Base-by-base conservation (phyloP, 192 early-diverging fungal genomes). In the Cladochytrium replicatum region DNA sequence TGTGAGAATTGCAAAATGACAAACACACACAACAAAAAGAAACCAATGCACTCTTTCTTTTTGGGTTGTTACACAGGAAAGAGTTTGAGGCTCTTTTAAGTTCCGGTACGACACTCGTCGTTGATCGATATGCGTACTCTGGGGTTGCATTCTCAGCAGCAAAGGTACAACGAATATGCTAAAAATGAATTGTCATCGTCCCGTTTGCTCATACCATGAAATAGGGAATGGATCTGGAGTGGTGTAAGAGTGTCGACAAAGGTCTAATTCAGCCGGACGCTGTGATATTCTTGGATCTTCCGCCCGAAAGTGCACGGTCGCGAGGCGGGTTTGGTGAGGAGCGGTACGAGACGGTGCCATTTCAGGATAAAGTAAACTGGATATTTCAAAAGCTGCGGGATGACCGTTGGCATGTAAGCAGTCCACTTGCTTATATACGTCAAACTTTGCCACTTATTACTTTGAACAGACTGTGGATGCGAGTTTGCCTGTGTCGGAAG, bases 91-190 rank as follows among this genome's bases (percentile, higher is more conserved):
- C 8, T 17, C 32, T 27, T 59, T 4, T 28, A 46, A 29, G 17
- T 62, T 11, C 38, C 25, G 95, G 93, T 6, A 83, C 57, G 0
- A 84, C 86, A 3, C 57, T 93, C 7, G 66, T 99, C 2, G 84
- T 93, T 1, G 96, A 97, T 64, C 74, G 96, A 32, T 99, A 99
- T 63, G 88, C 91, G 0, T 97, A 89, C 54, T 96, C 93, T 0
- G 96, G 96, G 6, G 86, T 91, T 4, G 89, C 88, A 1, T 99
- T 87, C 55, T 86, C 89, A 0, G 78, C 82, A 11, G 89, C 91
- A 34, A 96, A 98, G 66, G 82, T 78, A 62, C 43, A 40, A 37
- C 13, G 17, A 37, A 13, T 13, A 37, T 13, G 34, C 13, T 13
- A 37, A 37, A 13, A 37, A 37, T 37, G n/a, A n/a, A n/a, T n/a